These are phyloP conservation scores for Daphne laureola DNA, from an alignment of 441 rosid genomes.

Conservation along the genomic window DNA sequence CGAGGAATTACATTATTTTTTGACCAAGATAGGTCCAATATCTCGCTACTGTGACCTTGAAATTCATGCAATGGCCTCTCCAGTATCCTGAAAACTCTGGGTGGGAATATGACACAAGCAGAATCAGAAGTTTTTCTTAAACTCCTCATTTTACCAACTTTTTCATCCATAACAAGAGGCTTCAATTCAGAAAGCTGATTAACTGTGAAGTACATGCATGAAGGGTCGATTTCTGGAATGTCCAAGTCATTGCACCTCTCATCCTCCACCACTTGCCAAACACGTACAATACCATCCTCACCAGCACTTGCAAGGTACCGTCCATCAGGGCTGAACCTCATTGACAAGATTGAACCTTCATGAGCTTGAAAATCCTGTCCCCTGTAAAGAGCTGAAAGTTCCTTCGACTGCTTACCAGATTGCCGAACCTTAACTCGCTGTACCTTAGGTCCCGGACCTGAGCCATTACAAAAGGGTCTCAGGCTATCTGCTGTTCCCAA, in stretches of 20 bases:
- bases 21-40: constrained; percentile 73
- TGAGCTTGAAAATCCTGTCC: constrained; percentile 72
- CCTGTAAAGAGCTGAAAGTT: constrained; percentile 52
- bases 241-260: constrained; percentile 42
- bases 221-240: constrained; percentile 55
- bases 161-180: constrained; percentile 40
- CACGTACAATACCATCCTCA: constrained; percentile 45
- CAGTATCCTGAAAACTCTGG: constrained; percentile 52
- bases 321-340: constrained; percentile 76
- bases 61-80: constrained; percentile 64
- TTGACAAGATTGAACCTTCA: constrained; percentile 46
- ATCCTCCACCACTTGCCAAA: constrained; percentile 65
- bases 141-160: constrained; percentile 32
- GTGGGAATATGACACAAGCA: constrained; percentile 68
- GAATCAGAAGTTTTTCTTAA: constrained; percentile 58
- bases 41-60: constrained; percentile 47
- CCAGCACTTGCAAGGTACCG: constrained; percentile 66
- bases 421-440: constrained; percentile 60
- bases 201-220: constrained; percentile 60
- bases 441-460: constrained; percentile 21
- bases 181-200: constrained; percentile 50
- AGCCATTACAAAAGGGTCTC: constrained; percentile 18
- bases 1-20: constrained; percentile 36
- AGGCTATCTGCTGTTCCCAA: constrained; percentile 27
- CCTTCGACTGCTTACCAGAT: constrained; percentile 38